Conservation (phyloP, 257 asterid species). For the Cruciata laevipes region DNA sequence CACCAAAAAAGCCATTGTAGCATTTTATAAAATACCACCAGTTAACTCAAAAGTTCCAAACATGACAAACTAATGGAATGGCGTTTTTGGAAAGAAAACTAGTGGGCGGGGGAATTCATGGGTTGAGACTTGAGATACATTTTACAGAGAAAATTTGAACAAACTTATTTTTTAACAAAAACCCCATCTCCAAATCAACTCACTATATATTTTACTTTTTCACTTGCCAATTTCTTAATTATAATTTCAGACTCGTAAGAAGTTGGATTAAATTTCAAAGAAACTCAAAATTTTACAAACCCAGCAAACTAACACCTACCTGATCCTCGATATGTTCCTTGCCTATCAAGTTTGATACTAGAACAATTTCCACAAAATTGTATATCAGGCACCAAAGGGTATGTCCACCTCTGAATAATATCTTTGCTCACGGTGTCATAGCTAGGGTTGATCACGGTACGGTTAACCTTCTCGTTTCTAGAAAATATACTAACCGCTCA, state of each 20-base stretch:
- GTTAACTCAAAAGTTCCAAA: no score
- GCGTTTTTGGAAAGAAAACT: no score
- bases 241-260: background rate
- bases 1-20: no score
- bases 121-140: background rate
- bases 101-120: background rate
- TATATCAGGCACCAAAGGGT: slow-evolving; percentile 92
- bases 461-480: no score
- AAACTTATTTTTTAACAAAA: no score
- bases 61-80: no score
- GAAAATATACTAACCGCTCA: no score
- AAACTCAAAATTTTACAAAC: background rate
- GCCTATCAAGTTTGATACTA: slow-evolving; percentile 56
- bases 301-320: slow-evolving; percentile 25
- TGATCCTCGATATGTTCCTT: slow-evolving; percentile 77
- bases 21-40: no score
- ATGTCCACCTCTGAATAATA: slow-evolving; percentile 93
- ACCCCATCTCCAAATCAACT: no score
- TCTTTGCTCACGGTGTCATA: slow-evolving; percentile 91
- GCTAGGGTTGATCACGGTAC: no score
- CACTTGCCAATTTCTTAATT: background rate
- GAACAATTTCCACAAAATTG: slow-evolving; percentile 54
- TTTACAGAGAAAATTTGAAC: background rate
- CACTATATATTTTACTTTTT: background rate
- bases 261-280: background rate